These are phyloP conservation scores for Paracorniculantispora psalliotae DNA, from an alignment of 2,329 filamentous ascomycete genomes.

Conservation along the genomic window DNA sequence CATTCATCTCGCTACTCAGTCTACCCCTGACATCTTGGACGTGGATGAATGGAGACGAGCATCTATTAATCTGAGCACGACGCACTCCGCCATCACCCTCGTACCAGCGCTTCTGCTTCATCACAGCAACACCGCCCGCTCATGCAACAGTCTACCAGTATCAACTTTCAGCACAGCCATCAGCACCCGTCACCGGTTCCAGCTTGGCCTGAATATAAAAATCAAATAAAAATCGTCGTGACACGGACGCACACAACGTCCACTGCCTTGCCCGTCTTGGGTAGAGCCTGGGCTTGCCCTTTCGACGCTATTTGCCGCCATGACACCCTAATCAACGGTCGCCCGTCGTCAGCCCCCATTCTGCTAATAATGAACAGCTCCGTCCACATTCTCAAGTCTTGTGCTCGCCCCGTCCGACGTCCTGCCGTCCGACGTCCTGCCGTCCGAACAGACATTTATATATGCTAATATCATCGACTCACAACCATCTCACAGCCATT, in stretches of 20 bases:
- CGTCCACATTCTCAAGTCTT: not conserved
- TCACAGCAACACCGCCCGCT: not conserved
- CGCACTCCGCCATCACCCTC: not conserved
- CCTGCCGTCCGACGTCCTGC: too few species aligned
- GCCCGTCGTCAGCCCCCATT: not conserved
- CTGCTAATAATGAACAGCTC: not conserved
- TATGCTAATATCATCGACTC: not conserved
- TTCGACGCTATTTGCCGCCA: conserved; percentile 1
- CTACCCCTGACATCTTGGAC: not conserved
- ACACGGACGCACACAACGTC: not conserved
- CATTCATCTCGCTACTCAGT: not conserved
- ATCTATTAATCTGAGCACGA: conserved; percentile 1
- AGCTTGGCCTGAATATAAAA: not conserved
- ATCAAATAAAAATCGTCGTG: too few species aligned
- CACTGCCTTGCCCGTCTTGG: not conserved
- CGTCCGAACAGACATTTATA: not conserved
- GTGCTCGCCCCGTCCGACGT: not conserved
- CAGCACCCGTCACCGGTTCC: not conserved
- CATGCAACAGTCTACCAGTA: not conserved
- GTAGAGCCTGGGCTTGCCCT: not conserved
- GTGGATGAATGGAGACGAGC: too few species aligned
- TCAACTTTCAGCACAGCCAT: not conserved
- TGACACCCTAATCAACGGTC: conserved; percentile 1
- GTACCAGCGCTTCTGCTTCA: not conserved
- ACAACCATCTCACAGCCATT: not conserved